Conservation (phyloP, 2,329 filamentous ascomycete species). For the Plenodomus tracheiphilus region DNA sequence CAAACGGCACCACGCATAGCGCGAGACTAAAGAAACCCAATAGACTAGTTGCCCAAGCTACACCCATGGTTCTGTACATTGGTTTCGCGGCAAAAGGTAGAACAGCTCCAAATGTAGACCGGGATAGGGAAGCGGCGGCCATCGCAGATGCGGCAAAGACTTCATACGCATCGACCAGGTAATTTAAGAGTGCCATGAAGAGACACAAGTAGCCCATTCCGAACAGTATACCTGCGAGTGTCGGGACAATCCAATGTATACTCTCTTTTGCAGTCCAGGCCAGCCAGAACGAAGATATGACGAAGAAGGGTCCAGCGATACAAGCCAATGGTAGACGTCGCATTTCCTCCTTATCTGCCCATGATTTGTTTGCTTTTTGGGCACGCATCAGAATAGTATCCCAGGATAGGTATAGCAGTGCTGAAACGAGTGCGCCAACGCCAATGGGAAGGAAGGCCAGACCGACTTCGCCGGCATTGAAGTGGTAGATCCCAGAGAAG, state of each 20-base stretch:
- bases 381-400: conserved; percentile 63
- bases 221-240: conserved; percentile 47
- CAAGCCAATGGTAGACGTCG: conserved; percentile 72
- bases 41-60: conserved; percentile 65
- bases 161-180: conserved; percentile 69
- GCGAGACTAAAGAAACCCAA: conserved; percentile 54
- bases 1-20: conserved; percentile 61
- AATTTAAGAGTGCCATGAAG: conserved; percentile 62
- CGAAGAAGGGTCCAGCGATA: conserved; percentile 66
- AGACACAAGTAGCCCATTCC: conserved; percentile 53
- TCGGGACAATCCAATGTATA: conserved; percentile 51
- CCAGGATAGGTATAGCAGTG: conserved; percentile 67
- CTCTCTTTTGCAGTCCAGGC: conserved; percentile 45
- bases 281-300: conserved; percentile 48
- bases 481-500: conserved; percentile 65
- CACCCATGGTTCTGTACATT: conserved; percentile 70
- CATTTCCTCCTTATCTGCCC: conserved; percentile 67
- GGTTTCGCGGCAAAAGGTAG: conserved; percentile 52
- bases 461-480: conserved; percentile 66
- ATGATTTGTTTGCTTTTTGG: conserved; percentile 52
- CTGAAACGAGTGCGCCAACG: conserved; percentile 62
- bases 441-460: conserved; percentile 71
- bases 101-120: conserved; percentile 74
- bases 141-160: conserved; percentile 75
- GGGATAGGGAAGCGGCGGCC: conserved; percentile 80